Evolutionary conservation across 495 filamentous ascomycete species (phyloP), one percentile per base, ranked within the genome.

Genomic region (Tuber calosporum): DNA sequence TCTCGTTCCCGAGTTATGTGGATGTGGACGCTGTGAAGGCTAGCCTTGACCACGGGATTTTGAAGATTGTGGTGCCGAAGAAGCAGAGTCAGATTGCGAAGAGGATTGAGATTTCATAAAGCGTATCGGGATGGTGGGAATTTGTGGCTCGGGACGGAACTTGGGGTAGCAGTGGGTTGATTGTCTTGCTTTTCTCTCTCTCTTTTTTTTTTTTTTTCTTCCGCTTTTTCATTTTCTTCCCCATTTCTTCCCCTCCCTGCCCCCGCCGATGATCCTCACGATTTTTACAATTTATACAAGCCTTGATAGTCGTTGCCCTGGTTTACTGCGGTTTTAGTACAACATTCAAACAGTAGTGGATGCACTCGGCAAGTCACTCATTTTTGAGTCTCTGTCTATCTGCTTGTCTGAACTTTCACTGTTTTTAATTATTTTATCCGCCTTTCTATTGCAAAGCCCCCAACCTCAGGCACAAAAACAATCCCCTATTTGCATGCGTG

Each of bases 1-100:
- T 97, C 86, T 87, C 81, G 73, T 97, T 98, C 86, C 88, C 92
- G 0, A 83, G 83, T 13, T 87, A 87, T 13, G 87, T 98, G 48
- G 89, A 97, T 81, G 89, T 93, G 78, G 91, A 97, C 42, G 83
- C 76, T 38, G 93, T 97, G 70, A 90, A 85, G 76, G 94, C 94
- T 13, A 88, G 83, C 69, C 80, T 95, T 79, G 91, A 89, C 84
- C 88, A 96, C 81, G 92, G 92, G 13, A 87, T 96, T 74, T 83
- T 95, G 69, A 89, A 82, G 70, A 84, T 95, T 53, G 77, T 89
- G 15, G 90, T 97, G 36, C 94, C 94, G 8, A 97, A 97, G 87
- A 86, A 88, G 40, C 83, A 87, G 79, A 87, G 86, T 72, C 83
- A 82, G 39, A 80, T 83, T 73, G 76, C 83, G 30, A 86, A 85